These are phyloP conservation scores for Amauroascus verrucosus DNA, from an alignment of 2,329 filamentous ascomycete species.

Conservation along the genomic window DNA sequence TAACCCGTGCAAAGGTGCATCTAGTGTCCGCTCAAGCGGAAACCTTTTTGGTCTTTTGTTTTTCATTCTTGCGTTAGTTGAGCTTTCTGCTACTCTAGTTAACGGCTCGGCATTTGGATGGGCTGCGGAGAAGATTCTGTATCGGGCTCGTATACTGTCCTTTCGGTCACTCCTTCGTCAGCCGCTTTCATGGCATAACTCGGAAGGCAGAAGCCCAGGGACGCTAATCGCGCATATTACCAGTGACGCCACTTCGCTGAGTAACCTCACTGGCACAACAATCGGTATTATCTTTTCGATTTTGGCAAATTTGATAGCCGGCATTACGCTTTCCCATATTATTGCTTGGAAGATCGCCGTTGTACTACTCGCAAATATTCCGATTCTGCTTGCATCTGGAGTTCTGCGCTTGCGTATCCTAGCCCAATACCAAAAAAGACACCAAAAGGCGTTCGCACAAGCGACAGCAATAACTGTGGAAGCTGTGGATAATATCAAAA, in stretches of 20 bases:
- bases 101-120: constrained; percentile 46
- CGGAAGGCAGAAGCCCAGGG: constrained; percentile 48
- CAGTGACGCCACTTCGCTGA: constrained; percentile 52
- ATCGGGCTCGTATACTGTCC: constrained; percentile 48
- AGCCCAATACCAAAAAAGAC: constrained; percentile 44
- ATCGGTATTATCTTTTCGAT: constrained; percentile 57
- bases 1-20: constrained; percentile 39
- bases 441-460: constrained; percentile 37
- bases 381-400: constrained; percentile 53
- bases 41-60: constrained; percentile 44
- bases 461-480: constrained; percentile 39
- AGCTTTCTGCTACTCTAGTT: constrained; percentile 47
- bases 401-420: constrained; percentile 56
- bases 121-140: constrained; percentile 51
- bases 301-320: constrained; percentile 52
- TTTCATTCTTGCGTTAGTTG: constrained; percentile 46
- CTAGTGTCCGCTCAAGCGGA: constrained; percentile 39
- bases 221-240: constrained; percentile 54
- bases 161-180: constrained; percentile 53
- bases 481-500: constrained; percentile 38
- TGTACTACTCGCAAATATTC: constrained; percentile 55
- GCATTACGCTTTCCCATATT: constrained; percentile 55
- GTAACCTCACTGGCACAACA: constrained; percentile 55
- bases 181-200: constrained; percentile 56
- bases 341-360: constrained; percentile 62